These are phyloP conservation scores for Boletus rufocinnamomeus DNA, from an alignment of 768 basidiomycete genomes.

Conservation along the genomic window DNA sequence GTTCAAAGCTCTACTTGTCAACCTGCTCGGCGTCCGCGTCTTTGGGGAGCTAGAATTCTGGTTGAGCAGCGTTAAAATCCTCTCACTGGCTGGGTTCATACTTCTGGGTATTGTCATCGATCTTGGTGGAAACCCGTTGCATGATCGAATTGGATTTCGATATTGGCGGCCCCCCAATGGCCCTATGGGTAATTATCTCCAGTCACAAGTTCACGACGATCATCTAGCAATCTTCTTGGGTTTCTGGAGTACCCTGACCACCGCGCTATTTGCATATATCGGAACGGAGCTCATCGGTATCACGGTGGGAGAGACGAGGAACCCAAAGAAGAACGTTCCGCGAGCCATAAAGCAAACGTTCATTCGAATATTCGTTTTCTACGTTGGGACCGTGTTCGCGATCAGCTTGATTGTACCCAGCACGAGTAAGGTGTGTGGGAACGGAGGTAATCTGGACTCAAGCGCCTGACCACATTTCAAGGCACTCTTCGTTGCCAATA, in stretches of 20 bases:
- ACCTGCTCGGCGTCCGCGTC: slow-evolving; percentile 64
- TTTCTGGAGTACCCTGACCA: slow-evolving; percentile 72
- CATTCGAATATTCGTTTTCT: slow-evolving; percentile 61
- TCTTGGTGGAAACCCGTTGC: slow-evolving; percentile 50
- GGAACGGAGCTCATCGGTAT: slow-evolving; percentile 81
- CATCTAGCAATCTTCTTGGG: slow-evolving; percentile 60
- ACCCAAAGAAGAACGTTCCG: slow-evolving; percentile 74
- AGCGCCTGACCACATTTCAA: not conserved
- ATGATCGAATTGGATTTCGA: slow-evolving; percentile 40
- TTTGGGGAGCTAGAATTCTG: slow-evolving; percentile 79
- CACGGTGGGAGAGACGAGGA: slow-evolving; percentile 58
- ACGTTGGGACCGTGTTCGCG: slow-evolving; percentile 69
- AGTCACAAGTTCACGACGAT: slow-evolving; percentile 48
- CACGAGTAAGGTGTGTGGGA: slow-evolving; percentile 43
- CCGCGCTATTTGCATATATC: slow-evolving; percentile 71
- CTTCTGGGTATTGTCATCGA: slow-evolving; percentile 51
- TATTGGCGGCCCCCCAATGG: slow-evolving; percentile 53
- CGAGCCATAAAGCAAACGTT: slow-evolving; percentile 68
- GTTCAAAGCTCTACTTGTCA: slow-evolving; percentile 33
- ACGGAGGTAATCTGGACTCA: slow-evolving; percentile 34
- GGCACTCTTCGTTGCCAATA: slow-evolving; percentile 41
- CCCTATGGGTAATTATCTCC: slow-evolving; percentile 57
- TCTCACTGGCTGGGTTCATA: slow-evolving; percentile 30
- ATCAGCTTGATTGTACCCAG: slow-evolving; percentile 72
- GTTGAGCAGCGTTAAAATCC: slow-evolving; percentile 69